phyloP scores from a whole-genome alignment of 768 basidiomycete species.

The Tricholoma hemisulphureum region DNA sequence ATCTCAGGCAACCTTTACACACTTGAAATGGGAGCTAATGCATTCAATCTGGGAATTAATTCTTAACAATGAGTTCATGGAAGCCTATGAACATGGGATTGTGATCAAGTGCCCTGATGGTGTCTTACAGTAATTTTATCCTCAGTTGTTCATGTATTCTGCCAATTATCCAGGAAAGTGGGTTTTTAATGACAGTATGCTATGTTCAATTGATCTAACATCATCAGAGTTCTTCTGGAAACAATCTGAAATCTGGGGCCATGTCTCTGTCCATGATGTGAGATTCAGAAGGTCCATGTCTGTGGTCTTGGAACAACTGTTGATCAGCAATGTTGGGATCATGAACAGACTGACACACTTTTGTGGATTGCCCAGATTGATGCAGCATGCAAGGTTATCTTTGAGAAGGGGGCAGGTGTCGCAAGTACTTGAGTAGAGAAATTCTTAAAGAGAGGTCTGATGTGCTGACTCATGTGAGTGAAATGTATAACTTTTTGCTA shows the following conservation, averaged over 20 bases:
- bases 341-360: constrained; percentile 7
- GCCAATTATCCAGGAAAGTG: constrained; percentile 34
- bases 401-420: constrained; percentile 24
- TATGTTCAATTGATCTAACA: not conserved
- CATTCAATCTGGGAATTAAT: constrained; percentile 26
- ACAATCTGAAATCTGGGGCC: constrained; percentile 15
- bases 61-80: constrained; percentile 23
- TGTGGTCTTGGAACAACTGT: constrained; percentile 8
- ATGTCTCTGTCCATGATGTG: constrained; percentile 22
- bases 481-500: constrained; percentile 11
- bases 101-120: constrained; percentile 22
- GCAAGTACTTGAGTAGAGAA: constrained; percentile 24
- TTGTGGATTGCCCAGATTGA: constrained; percentile 10
- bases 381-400: constrained; percentile 24
- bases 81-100: constrained; percentile 25
- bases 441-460: constrained; percentile 26
- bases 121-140: constrained; percentile 23
- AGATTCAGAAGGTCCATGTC: constrained; percentile 9
- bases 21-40: constrained; percentile 26
- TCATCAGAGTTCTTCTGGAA: constrained; percentile 19
- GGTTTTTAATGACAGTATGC: constrained; percentile 3
- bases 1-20: constrained; percentile 8
- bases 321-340: constrained; percentile 1
- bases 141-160: constrained; percentile 27
- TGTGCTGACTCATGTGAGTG: constrained; percentile 29